Base-by-base conservation (phyloP, 495 filamentous ascomycete species). In the Hypoxylon perforatum region DNA sequence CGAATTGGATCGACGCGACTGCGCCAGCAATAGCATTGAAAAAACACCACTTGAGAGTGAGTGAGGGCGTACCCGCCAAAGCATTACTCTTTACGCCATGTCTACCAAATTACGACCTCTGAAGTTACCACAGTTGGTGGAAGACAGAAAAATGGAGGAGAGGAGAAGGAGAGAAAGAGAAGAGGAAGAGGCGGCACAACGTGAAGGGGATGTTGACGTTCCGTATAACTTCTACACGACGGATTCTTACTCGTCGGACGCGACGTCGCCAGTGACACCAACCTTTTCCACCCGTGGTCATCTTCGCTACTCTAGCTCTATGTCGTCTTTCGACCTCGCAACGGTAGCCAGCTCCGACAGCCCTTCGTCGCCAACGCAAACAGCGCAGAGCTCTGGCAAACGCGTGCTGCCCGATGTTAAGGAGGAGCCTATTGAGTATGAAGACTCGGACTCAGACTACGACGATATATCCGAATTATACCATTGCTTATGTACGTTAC, bases 261-360 rank as follows among this genome's bases (percentile, higher is more conserved):
- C 67, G 61, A 81, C 86, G 14, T 86, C 87, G 25, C 87, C 88
- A 14, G 77, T 86, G 41, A 86, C 87, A 30, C 85, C 88, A 25
- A 86, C 84, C 18, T 89, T 88, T 64, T 87, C 86, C 36, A 70
- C 77, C 61, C 84, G 82, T 52, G 80, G 81, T 22, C 85, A 88
- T 67, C 70, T 81, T 35, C 78, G 87, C 69, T 88, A 79, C 63
- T 82, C 88, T 1, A 82, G 78, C 49, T 85, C 84, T 1, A 74
- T 76, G 18, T 84, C 84, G 0, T 85, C 82, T 2, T 76, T 85
- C 47, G 82, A 84, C 49, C 72, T 81, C 10, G 50, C 64, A 8
- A 57, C 76, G 1, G 67, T 74, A 25, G 55, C 75, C 3, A 74
- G 77, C n/a, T 72, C 64, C 38, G 68, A 72, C 28, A 83, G 85